These are phyloP conservation scores for Oxyria digyna DNA, from an alignment of 148 eudicot genomes.

Conservation along the genomic window DNA sequence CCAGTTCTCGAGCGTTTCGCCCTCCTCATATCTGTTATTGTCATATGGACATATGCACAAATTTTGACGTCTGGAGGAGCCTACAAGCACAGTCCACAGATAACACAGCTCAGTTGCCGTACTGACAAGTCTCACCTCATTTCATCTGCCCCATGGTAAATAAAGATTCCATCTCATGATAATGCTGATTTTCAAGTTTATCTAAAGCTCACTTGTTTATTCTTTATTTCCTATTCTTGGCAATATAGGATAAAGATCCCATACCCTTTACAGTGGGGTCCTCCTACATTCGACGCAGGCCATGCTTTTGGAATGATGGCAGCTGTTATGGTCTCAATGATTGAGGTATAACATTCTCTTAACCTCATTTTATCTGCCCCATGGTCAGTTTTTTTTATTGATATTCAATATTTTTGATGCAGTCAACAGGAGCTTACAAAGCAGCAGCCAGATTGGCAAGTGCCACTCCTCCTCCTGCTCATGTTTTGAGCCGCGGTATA, in stretches of 20 bases:
- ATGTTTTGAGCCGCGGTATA: conserved; percentile 94
- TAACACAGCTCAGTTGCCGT: conserved; percentile 63
- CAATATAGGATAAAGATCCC: conserved; percentile 78
- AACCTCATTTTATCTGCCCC: neutral
- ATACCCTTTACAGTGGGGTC: conserved; percentile 98
- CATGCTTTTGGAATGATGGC: conserved; percentile 99
- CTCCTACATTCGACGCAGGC: conserved; percentile 86
- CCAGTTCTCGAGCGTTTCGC: conserved; percentile 90
- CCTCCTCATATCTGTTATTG: conserved; percentile 49
- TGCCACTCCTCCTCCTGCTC: conserved; percentile 98
- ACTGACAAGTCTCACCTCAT: conserved; percentile 90
- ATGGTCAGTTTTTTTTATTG: neutral
- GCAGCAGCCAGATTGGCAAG: conserved; percentile 95
- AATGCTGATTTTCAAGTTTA: neutral
- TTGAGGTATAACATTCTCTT: conserved; percentile 48
- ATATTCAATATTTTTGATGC: conserved; percentile 5
- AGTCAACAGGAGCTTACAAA: conserved; percentile 96
- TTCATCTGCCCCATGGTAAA: conserved; percentile 85
- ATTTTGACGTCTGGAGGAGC: conserved; percentile 93
- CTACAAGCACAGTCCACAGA: conserved; percentile 70
- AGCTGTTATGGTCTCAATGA: conserved; percentile 79
- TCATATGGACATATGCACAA: conserved; percentile 96
- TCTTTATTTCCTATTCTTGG: neutral
- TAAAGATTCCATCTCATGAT: neutral
- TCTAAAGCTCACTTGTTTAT: neutral